Percentiles rank a stretch among this genome's conserved stretches.
Evolutionary conservation across 164 flowering plant species (phyloP).

Genomic region (Kingdonia uniflora): DNA sequence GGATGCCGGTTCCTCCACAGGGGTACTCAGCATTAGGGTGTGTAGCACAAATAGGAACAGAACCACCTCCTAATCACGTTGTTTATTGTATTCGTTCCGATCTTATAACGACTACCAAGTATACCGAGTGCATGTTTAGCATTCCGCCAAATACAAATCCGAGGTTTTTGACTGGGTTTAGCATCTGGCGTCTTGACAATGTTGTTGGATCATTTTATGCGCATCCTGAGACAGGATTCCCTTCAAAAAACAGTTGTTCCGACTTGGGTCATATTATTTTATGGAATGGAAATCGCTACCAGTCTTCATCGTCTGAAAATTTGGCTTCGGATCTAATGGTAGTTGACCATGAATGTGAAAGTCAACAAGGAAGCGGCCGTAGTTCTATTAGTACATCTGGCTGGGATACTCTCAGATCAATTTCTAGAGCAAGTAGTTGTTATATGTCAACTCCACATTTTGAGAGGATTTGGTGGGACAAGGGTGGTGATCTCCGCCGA

Average conservation of each 20-base stretch:
- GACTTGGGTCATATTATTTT: slow-evolving; percentile 63
- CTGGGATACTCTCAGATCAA: slow-evolving; percentile 75
- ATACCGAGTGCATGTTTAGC: slow-evolving; percentile 57
- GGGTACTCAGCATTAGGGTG: slow-evolving; percentile 83
- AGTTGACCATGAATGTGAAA: slow-evolving; percentile 17
- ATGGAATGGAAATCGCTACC: slow-evolving; percentile 35
- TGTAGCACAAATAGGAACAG: slow-evolving; percentile 61
- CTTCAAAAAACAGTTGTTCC: slow-evolving; percentile 34
- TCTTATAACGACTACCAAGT: slow-evolving; percentile 59
- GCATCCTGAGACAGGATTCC: slow-evolving; percentile 45
- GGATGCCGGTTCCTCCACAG: slow-evolving; percentile 88
- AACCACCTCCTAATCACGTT: slow-evolving; percentile 77
- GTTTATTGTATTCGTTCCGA: slow-evolving; percentile 90
- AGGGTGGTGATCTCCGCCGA: slow-evolving; percentile 70
- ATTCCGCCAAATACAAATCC: slow-evolving; percentile 37
- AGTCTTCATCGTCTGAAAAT: slow-evolving; percentile 22
- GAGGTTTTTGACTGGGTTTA: slow-evolving; percentile 48
- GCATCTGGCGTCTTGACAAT: slow-evolving; percentile 95
- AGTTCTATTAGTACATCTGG: slow-evolving; percentile 47
- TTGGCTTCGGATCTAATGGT: slow-evolving; percentile 18
- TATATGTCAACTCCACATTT: slow-evolving; percentile 79
- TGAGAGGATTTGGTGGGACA: slow-evolving; percentile 99
- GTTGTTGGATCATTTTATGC: slow-evolving; percentile 77
- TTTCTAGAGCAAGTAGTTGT: slow-evolving; percentile 55
- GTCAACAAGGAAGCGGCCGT: slow-evolving; percentile 26